Conservation (phyloP, 768 basidiomycete species). For the Neoboletus subvelutipes region DNA sequence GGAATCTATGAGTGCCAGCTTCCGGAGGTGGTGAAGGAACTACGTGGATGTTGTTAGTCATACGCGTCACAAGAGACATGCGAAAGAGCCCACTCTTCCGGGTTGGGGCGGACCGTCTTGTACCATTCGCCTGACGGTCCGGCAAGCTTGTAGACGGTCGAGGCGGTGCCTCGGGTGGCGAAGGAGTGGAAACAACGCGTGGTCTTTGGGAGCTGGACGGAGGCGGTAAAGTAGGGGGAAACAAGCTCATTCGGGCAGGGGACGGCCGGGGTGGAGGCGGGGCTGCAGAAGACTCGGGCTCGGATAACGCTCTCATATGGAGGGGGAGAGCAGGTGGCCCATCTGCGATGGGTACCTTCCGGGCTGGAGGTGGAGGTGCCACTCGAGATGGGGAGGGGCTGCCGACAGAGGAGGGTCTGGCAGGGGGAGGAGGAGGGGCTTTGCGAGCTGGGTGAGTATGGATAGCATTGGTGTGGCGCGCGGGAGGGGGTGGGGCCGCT, state of each 20-base stretch:
- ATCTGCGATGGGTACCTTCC: conserved; percentile 33
- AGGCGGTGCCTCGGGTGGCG: conserved; percentile 18
- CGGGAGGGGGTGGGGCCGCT: conserved; percentile 24
- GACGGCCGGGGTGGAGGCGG: conserved; percentile 34
- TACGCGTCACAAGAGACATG: neutral
- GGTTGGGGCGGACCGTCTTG: conserved; percentile 35
- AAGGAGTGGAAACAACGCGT: conserved; percentile 28
- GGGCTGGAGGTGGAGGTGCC: conserved; percentile 41
- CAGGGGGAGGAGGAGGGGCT: conserved; percentile 46
- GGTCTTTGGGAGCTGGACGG: conserved; percentile 21
- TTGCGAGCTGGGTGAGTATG: conserved; percentile 32
- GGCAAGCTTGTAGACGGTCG: conserved; percentile 10
- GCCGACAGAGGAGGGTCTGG: conserved; percentile 38
- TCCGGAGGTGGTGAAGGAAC: conserved; percentile 61
- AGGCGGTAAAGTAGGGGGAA: conserved; percentile 15
- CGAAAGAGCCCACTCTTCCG: conserved; percentile 47
- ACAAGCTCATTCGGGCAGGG: conserved; percentile 25
- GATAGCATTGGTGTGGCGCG: conserved; percentile 22
- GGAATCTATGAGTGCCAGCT: conserved; percentile 70
- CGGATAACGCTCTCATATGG: conserved; percentile 47
- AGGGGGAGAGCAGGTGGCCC: conserved; percentile 35
- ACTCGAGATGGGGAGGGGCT: conserved; percentile 29
- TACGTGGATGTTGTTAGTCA: conserved; percentile 25
- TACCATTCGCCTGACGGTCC: conserved; percentile 29
- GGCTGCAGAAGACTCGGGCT: conserved; percentile 36